Conservation (phyloP, 2,329 filamentous ascomycete species). For the Apiospora sp. region DNA sequence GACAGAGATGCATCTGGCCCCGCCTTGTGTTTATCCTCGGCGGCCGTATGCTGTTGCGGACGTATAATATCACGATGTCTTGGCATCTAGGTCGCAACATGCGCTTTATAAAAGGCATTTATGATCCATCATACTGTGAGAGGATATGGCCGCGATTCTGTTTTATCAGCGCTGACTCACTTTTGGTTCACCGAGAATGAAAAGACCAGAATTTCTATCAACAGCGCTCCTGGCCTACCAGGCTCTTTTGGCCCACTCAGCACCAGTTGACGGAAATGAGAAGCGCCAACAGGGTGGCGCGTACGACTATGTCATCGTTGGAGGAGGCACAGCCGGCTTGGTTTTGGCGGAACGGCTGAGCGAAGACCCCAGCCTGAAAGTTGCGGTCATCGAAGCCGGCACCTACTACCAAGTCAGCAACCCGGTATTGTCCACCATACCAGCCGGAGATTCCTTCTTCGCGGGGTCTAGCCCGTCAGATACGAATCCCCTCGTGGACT, state of each 20-base stretch:
- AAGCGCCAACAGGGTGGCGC: background rate
- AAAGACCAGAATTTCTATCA: background rate
- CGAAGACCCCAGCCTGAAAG: conserved; percentile 34
- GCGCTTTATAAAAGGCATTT: background rate
- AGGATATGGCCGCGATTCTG: background rate
- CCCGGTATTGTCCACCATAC: conserved; percentile 24
- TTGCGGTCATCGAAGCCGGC: conserved; percentile 51
- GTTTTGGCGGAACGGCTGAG: conserved; percentile 44
- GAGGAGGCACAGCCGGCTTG: conserved; percentile 50
- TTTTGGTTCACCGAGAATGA: background rate
- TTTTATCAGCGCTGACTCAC: background rate
- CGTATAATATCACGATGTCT: background rate
- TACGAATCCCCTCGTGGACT: conserved; percentile 33
- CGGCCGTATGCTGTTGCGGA: background rate
- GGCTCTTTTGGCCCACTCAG: background rate
- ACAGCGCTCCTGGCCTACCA: background rate
- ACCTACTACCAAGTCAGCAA: conserved; percentile 43
- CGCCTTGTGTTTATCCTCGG: background rate
- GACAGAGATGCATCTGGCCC: background rate
- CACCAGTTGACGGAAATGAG: background rate
- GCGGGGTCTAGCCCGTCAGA: conserved; percentile 25
- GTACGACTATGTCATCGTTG: conserved; percentile 41
- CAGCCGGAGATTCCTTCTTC: conserved; percentile 33
- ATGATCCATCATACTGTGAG: background rate
- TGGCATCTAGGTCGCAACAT: background rate